Percentiles rank a stretch among this genome's conserved stretches.
phyloP scores from a whole-genome alignment of 176 grass and related monocot species.

The Canna indica region DNA sequence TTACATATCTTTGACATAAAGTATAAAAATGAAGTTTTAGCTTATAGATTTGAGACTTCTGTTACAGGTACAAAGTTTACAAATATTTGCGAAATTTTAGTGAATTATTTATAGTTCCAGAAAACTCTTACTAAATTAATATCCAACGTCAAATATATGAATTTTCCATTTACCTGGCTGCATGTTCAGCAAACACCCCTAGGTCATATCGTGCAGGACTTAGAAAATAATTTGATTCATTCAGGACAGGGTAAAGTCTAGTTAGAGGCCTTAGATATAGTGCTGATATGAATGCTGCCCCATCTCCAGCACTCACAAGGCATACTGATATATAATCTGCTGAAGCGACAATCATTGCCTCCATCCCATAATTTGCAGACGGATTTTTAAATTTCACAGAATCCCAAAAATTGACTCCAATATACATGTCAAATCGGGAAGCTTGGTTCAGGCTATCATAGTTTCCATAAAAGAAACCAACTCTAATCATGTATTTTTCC shows the following conservation, averaged over 20 bases:
- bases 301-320: slow-evolving; percentile 30
- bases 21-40: too few relatives aligned
- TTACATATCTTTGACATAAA: too few relatives aligned
- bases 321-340: slow-evolving; percentile 40
- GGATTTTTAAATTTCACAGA: slow-evolving; percentile 8
- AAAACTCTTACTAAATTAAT: background rate
- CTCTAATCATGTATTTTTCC: slow-evolving; percentile 45
- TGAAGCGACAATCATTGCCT: slow-evolving; percentile 32
- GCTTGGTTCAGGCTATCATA: slow-evolving; percentile 33
- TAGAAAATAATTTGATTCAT: slow-evolving; percentile 30
- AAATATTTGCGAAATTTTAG: too few relatives aligned
- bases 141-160: background rate
- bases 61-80: too few relatives aligned
- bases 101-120: background rate
- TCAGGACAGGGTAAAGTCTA: slow-evolving; percentile 27
- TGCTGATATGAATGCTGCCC: slow-evolving; percentile 43
- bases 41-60: too few relatives aligned
- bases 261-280: slow-evolving; percentile 34
- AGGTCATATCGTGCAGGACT: slow-evolving; percentile 8
- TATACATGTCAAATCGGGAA: slow-evolving; percentile 43
- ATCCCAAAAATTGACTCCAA: slow-evolving; percentile 36
- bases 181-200: background rate
- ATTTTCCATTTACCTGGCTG: background rate
- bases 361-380: slow-evolving; percentile 16
- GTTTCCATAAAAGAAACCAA: slow-evolving; percentile 38